Evolutionary conservation across 1,284 basidiomycete species (phyloP), one percentile per base, ranked within the genome.

Genomic region (Apiotrichum mycotoxinovorans): DNA sequence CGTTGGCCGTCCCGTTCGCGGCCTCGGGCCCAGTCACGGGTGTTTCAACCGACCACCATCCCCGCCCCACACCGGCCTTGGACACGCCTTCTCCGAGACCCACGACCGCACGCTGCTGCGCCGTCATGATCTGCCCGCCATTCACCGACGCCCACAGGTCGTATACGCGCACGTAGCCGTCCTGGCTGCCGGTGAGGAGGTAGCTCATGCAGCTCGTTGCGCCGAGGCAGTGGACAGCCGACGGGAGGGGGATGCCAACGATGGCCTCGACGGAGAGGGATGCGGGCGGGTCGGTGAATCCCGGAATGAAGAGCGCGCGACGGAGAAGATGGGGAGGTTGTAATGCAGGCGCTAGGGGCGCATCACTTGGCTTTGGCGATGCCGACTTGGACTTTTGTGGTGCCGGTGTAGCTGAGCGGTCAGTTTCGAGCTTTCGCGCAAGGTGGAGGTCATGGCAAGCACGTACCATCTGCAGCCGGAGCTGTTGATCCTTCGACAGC

Each of bases 91-190:
- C 94, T 8, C 94, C 91, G 20, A 96, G 84, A 47, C 87, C 88
- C 50, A 89, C 91, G 61, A 93, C 88, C 63, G 89, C 87, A 49
- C 91, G 81, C 70, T 95, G 91, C 54, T 91, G 91, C 37, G 91
- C 89, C 35, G 89, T 94, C 64, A 97, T 82, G 70, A 91, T 86
- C 38, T 85, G 85, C 66, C 89, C 89, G 56, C 91, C 87, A 71
- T 96, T 97, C 51, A 91, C 87, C 45, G 89, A 87, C 25, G 87
- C 77, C 76, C 91, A 94, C 52, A 95, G 84, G 74, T 98, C 93
- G 78, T 96, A 97, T 76, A 91, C 85, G 41, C 94, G 85, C 45
- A 98, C 87, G 67, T 91, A 93, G 12, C 94, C 94, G 74, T 98
- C 94, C 60, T 93, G 87, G 12, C 90, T 91, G 40, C 93, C 94